These are phyloP conservation scores for Cryptococcus wingfieldii DNA, from an alignment of 1,284 basidiomycete species.

Conservation along the genomic window DNA sequence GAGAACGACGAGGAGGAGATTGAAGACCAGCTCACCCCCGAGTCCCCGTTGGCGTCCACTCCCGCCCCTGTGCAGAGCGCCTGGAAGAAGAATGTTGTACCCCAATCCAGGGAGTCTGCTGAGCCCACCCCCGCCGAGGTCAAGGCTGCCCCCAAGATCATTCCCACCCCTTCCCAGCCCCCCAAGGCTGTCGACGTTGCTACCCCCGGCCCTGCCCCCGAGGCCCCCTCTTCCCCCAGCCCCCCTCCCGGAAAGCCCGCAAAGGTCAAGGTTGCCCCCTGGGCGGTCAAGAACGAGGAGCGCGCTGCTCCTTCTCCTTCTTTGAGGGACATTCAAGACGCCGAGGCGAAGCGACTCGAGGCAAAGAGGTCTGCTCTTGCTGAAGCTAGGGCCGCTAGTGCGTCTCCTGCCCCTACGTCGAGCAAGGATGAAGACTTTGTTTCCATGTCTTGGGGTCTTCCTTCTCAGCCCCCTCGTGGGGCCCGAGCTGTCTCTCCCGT, in stretches of 20 bases:
- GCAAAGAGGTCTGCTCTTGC: constrained; percentile 57
- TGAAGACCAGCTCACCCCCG: constrained; percentile 1
- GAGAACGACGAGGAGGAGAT: constrained; percentile 8
- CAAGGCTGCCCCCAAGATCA: neutral
- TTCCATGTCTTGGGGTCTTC: constrained; percentile 51
- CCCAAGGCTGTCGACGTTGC: constrained; percentile 13
- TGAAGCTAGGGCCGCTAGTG: constrained; percentile 54
- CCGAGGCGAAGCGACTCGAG: constrained; percentile 77
- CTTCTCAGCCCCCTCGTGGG: constrained; percentile 32
- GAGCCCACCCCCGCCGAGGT: constrained; percentile 30
- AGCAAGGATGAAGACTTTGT: constrained; percentile 31
- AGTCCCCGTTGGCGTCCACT: constrained; percentile 6
- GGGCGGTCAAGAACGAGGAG: constrained; percentile 43
- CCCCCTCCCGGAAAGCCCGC: constrained; percentile 58
- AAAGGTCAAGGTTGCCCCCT: constrained; percentile 41
- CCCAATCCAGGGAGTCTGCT: constrained; percentile 21
- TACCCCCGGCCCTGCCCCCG: constrained; percentile 15
- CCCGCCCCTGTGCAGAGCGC: neutral
- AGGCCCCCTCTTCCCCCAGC: constrained; percentile 47
- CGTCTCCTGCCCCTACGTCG: constrained; percentile 47
- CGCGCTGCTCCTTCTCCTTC: constrained; percentile 59
- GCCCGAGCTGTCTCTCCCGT: constrained; percentile 41
- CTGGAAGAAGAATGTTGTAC: neutral
- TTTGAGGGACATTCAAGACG: constrained; percentile 91
- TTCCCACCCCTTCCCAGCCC: neutral